Conservation (phyloP, 2,329 filamentous ascomycete species). For the Sarocladiaceae sp. region DNA sequence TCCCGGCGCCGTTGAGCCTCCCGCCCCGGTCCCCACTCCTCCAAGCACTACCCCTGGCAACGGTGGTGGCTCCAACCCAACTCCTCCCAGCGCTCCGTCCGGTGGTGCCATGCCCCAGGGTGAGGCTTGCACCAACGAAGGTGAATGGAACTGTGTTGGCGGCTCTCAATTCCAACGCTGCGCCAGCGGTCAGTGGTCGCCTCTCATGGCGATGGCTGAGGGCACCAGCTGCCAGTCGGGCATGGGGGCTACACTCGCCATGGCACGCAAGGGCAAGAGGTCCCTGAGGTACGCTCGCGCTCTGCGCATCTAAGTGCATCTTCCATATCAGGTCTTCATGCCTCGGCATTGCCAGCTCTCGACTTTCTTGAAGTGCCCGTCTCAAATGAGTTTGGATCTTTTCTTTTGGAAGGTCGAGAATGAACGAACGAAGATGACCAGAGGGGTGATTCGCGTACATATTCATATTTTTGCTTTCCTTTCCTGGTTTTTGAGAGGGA, state of each 20-base stretch:
- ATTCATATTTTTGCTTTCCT: too few relatives aligned
- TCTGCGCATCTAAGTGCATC: constrained; percentile 6
- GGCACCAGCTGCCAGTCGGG: constrained; percentile 44
- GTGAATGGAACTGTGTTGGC: constrained; percentile 54
- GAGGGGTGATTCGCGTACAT: too few relatives aligned
- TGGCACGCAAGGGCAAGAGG: background rate
- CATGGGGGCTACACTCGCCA: constrained; percentile 12
- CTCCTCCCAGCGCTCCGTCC: too few relatives aligned
- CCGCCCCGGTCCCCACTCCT: background rate
- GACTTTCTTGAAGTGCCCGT: too few relatives aligned
- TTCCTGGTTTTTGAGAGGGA: too few relatives aligned
- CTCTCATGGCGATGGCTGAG: constrained; percentile 39
- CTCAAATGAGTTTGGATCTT: too few relatives aligned
- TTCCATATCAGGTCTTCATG: too few relatives aligned
- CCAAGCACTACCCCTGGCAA: constrained; percentile 4
- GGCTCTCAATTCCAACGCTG: constrained; percentile 52
- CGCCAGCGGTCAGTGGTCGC: constrained; percentile 51
- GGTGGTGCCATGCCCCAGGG: constrained; percentile 28
- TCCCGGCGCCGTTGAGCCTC: constrained; percentile 13
- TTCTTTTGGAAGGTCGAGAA: too few relatives aligned
- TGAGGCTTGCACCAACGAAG: constrained; percentile 44
- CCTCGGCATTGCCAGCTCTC: too few relatives aligned
- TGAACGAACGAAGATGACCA: too few relatives aligned
- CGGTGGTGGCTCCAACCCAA: constrained; percentile 12
- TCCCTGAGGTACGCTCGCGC: constrained; percentile 2